Evolutionary conservation across 1,284 basidiomycete genomes (phyloP).

Genomic region (Sanghuangporus baumii): DNA sequence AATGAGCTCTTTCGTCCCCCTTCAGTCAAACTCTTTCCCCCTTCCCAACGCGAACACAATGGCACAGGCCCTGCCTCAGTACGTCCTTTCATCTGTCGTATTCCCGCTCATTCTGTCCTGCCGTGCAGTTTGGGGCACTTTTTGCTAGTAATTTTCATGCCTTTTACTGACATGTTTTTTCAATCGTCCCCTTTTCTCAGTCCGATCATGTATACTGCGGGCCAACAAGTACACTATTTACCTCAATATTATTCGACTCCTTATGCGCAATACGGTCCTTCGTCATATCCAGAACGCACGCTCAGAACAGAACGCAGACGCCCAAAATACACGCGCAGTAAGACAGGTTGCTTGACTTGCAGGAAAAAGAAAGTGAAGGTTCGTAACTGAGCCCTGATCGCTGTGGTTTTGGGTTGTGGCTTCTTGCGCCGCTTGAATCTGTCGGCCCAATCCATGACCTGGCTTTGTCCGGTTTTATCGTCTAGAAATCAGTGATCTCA

Average conservation of each 20-base stretch:
- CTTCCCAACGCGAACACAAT: not conserved
- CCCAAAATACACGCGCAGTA: conserved; percentile 29
- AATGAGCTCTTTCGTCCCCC: conserved; percentile 2
- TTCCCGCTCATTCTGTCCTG: not conserved
- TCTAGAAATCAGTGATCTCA: conserved; percentile 1
- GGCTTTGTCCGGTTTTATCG: not conserved
- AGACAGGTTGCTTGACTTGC: conserved; percentile 29
- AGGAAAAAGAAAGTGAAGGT: conserved; percentile 30
- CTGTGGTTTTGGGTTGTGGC: conserved; percentile 1
- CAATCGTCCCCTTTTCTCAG: not conserved
- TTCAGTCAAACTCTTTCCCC: conserved; percentile 1
- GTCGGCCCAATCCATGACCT: not conserved
- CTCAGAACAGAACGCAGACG: conserved; percentile 22
- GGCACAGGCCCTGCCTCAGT: conserved; percentile 17
- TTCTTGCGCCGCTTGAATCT: conserved; percentile 4
- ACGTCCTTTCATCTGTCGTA: conserved; percentile 3
- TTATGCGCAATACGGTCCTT: conserved; percentile 12
- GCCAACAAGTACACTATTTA: conserved; percentile 9
- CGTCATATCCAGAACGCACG: conserved; percentile 12
- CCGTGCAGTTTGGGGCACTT: not conserved
- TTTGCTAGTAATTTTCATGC: too few species aligned
- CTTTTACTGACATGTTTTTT: not conserved
- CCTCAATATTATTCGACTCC: conserved; percentile 15
- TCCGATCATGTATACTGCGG: conserved; percentile 11
- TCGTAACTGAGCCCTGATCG: conserved; percentile 14